Evolutionary conservation across 148 eudicot species (phyloP).

Genomic region (Cornus florida): DNA sequence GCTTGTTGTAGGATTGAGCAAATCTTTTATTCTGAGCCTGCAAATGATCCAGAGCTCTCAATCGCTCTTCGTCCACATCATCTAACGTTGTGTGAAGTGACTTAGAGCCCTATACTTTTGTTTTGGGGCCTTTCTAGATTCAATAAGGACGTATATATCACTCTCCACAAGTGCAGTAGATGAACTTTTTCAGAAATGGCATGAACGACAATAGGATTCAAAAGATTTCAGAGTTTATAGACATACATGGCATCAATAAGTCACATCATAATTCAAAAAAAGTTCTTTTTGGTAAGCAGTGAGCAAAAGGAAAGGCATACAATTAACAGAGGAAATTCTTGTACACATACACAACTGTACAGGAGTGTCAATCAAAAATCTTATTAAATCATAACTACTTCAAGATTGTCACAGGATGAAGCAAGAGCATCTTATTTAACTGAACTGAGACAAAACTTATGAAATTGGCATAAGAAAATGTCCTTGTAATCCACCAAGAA

Average conservation of each 20-base stretch:
- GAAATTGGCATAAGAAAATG: background rate
- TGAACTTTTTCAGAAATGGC: background rate
- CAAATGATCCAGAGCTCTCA: too few species aligned
- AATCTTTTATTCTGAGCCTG: too few species aligned
- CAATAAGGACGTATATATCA: too few species aligned
- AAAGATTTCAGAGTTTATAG: too few species aligned
- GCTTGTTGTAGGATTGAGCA: too few species aligned
- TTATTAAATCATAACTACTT: background rate
- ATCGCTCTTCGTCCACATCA: too few species aligned
- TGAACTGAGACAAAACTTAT: background rate
- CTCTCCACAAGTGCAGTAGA: background rate
- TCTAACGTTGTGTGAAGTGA: too few species aligned
- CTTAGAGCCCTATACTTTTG: too few species aligned
- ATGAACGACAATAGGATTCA: background rate
- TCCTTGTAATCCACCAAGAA: background rate
- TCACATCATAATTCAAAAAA: background rate
- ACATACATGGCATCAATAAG: background rate
- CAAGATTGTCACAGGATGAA: background rate
- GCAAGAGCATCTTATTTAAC: background rate
- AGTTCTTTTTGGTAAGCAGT: background rate
- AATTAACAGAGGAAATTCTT: background rate
- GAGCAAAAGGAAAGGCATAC: background rate
- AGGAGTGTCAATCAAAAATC: background rate
- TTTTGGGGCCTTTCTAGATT: too few species aligned
- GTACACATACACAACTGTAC: background rate